Percentiles rank a stretch among this genome's conserved stretches.
phyloP scores from a whole-genome alignment of 192 early-diverging fungal species.

The Umbelopsis sp. region DNA sequence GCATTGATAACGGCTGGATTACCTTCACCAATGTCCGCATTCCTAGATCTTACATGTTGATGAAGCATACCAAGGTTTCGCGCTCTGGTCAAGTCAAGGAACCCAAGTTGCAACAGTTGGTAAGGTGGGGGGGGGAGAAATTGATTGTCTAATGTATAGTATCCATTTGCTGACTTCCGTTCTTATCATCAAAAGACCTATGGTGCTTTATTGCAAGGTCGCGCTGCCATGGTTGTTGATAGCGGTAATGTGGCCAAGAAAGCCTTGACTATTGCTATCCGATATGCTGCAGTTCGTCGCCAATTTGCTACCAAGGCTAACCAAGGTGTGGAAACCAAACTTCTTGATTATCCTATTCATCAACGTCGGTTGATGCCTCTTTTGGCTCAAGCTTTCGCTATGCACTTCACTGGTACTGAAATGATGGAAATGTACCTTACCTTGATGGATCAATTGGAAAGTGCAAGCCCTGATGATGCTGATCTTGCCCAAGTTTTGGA shows the following conservation, averaged over 20 bases:
- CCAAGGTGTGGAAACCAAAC: slow-evolving; percentile 75
- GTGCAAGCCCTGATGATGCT: slow-evolving; percentile 61
- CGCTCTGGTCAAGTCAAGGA: slow-evolving; percentile 78
- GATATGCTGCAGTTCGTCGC: slow-evolving; percentile 89
- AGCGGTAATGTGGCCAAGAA: slow-evolving; percentile 87
- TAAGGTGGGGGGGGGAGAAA: neutral
- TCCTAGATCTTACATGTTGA: slow-evolving; percentile 88
- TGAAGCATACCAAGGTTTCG: slow-evolving; percentile 90
- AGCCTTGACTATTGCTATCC: slow-evolving; percentile 87
- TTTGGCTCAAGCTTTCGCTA: slow-evolving; percentile 86
- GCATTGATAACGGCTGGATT: slow-evolving; percentile 93
- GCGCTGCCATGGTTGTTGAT: slow-evolving; percentile 83
- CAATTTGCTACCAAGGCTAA: slow-evolving; percentile 74
- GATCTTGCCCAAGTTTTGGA: slow-evolving; percentile 67
- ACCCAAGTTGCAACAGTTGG: slow-evolving; percentile 79
- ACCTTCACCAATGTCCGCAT: slow-evolving; percentile 92
- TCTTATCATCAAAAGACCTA: slow-evolving; percentile 53
- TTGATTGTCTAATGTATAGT: neutral
- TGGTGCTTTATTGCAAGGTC: slow-evolving; percentile 84
- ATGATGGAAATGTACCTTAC: slow-evolving; percentile 74
- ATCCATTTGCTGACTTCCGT: neutral
- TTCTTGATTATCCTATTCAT: slow-evolving; percentile 93
- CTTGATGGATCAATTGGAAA: slow-evolving; percentile 78
- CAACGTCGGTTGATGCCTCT: slow-evolving; percentile 93
- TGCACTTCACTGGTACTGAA: slow-evolving; percentile 89